Conservation (phyloP, 805 yeast species). For the Kazachstania taianensis region DNA sequence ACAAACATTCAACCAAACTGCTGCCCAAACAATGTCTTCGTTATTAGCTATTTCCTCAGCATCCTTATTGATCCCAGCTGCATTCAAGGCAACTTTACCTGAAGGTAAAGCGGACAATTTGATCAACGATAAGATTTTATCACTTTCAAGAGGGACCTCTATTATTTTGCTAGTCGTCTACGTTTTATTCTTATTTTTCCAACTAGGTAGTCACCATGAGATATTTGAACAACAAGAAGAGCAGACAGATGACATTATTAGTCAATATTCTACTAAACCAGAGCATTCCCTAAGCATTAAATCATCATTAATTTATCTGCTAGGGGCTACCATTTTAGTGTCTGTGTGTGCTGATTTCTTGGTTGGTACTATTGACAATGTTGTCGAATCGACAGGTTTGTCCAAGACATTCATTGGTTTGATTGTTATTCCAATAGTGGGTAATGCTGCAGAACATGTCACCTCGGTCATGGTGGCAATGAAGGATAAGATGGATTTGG, state of each 20-base stretch:
- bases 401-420: slow-evolving; percentile 93
- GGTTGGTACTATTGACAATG: slow-evolving; percentile 86
- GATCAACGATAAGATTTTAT: slow-evolving; percentile 41
- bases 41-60: slow-evolving; percentile 84
- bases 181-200: slow-evolving; percentile 72
- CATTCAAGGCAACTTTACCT: slow-evolving; percentile 77
- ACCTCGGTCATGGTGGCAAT: slow-evolving; percentile 92
- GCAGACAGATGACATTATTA: slow-evolving; percentile 30
- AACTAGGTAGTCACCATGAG: slow-evolving; percentile 72
- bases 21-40: slow-evolving; percentile 96
- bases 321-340: slow-evolving; percentile 63
- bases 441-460: slow-evolving; percentile 98
- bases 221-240: slow-evolving; percentile 54
- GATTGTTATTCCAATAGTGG: slow-evolving; percentile 90
- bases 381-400: slow-evolving; percentile 74
- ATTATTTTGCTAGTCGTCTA: slow-evolving; percentile 69
- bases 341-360: slow-evolving; percentile 88
- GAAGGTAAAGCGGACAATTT: slow-evolving; percentile 29
- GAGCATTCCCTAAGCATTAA: slow-evolving; percentile 36
- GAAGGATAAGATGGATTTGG: slow-evolving; percentile 95
- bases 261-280: slow-evolving; percentile 15
- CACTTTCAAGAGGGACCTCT: slow-evolving; percentile 78
- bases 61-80: slow-evolving; percentile 88
- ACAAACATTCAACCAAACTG: slow-evolving; percentile 89
- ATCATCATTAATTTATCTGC: slow-evolving; percentile 45